phyloP scores from a whole-genome alignment of 768 basidiomycete genomes.

The Russula brevipes region DNA sequence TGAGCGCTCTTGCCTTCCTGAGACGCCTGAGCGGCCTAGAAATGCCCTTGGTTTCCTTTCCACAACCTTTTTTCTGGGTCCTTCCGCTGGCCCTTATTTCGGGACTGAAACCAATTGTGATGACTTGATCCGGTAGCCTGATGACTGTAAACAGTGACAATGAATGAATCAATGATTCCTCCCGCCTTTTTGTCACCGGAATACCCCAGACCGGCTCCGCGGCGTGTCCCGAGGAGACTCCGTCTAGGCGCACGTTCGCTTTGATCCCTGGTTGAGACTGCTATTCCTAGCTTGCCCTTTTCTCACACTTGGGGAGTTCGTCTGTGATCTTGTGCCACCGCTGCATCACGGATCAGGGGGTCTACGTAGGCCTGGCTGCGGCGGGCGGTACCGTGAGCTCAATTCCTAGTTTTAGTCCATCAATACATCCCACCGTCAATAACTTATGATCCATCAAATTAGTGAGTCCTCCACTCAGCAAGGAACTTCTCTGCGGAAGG shows the following conservation, averaged over 20 bases:
- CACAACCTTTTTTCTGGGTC: constrained; percentile 5
- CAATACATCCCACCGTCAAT: constrained; percentile 4
- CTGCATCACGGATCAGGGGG: constrained; percentile 2
- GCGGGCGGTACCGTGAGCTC: not conserved
- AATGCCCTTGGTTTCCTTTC: constrained; percentile 14
- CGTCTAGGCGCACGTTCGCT: constrained; percentile 6
- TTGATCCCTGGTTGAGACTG: constrained; percentile 17
- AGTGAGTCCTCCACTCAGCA: constrained; percentile 2
- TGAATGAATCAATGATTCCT: not conserved
- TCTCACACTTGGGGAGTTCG: constrained; percentile 11
- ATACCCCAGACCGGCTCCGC: constrained; percentile 15
- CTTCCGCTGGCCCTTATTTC: not conserved
- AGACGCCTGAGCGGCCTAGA: constrained; percentile 10
- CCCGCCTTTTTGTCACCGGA: constrained; percentile 1
- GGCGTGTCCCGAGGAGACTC: constrained; percentile 13
- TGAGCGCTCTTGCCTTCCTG: constrained; percentile 15
- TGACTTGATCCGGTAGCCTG: constrained; percentile 12
- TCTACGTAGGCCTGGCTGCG: not conserved
- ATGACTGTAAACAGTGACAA: not conserved
- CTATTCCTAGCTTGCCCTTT: constrained; percentile 14
- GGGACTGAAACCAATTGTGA: constrained; percentile 2
- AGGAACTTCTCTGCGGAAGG: constrained; percentile 15
- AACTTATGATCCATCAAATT: constrained; percentile 11
- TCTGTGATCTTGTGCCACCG: not conserved
- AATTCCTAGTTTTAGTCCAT: not conserved